These are phyloP conservation scores for Cydonia oblonga DNA, from an alignment of 331 rosid species.

Conservation along the genomic window DNA sequence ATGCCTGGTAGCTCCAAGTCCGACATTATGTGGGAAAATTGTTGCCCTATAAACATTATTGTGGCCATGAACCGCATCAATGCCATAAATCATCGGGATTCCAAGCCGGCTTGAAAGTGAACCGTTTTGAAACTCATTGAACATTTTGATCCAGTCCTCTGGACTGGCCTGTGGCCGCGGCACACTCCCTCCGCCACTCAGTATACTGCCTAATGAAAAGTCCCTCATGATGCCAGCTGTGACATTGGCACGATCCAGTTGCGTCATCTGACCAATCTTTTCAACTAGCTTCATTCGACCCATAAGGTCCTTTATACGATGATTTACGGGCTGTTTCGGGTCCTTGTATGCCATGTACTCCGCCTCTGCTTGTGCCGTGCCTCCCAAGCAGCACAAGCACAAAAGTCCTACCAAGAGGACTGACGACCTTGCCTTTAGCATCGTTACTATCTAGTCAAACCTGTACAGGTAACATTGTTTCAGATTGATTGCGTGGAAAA, in stretches of 20 bases:
- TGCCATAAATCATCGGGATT: conserved; percentile 84
- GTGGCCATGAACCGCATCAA: conserved; percentile 83
- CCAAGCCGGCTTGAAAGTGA: conserved; percentile 55
- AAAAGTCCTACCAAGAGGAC: neutral
- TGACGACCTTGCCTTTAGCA: neutral
- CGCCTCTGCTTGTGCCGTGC: conserved; percentile 16
- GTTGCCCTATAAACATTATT: conserved; percentile 68
- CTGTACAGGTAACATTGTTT: neutral
- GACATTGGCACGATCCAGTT: neutral
- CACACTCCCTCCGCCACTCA: conserved; percentile 18
- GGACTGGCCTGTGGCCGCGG: neutral
- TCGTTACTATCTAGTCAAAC: neutral
- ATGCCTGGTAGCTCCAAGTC: conserved; percentile 75
- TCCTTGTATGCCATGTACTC: conserved; percentile 48
- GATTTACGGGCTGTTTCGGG: conserved; percentile 33
- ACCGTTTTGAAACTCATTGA: conserved; percentile 11
- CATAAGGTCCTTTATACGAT: conserved; percentile 35
- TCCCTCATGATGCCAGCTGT: neutral
- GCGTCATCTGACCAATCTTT: conserved; percentile 10
- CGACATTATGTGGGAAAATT: conserved; percentile 68
- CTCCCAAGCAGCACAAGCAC: conserved; percentile 8
- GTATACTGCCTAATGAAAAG: conserved; percentile 16
- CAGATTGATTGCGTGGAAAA: neutral
- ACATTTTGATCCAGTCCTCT: neutral
- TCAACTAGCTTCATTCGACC: neutral